Conservation (phyloP, 1,284 basidiomycete genomes). For the Schizophyllum commune region DNA sequence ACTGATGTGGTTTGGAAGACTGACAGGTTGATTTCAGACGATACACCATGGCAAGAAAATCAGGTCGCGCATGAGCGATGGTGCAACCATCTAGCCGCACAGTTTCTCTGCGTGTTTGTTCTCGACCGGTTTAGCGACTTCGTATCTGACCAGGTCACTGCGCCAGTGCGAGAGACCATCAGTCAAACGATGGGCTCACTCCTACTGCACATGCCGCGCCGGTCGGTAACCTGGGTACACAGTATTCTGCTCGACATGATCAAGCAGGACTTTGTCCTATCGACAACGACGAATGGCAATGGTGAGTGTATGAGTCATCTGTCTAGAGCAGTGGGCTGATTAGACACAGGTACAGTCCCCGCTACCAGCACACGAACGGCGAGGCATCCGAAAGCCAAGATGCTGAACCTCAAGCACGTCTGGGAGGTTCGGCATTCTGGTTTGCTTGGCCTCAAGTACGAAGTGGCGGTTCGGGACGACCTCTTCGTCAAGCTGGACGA, state of each 20-base stretch:
- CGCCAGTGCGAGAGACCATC: slow-evolving; percentile 94
- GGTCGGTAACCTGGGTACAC: slow-evolving; percentile 77
- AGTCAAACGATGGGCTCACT: slow-evolving; percentile 92
- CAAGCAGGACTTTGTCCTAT: slow-evolving; percentile 65
- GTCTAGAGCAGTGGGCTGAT: slow-evolving; percentile 20
- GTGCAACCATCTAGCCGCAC: slow-evolving; percentile 85
- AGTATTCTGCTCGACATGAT: slow-evolving; percentile 89
- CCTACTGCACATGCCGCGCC: slow-evolving; percentile 77
- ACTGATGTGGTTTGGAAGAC: not conserved
- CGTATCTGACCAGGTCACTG: slow-evolving; percentile 93
- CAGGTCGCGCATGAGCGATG: slow-evolving; percentile 68
- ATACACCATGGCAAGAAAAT: slow-evolving; percentile 48
- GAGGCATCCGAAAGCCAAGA: slow-evolving; percentile 23
- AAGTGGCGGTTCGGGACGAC: slow-evolving; percentile 89
- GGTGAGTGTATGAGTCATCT: slow-evolving; percentile 27
- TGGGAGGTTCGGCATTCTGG: slow-evolving; percentile 99
- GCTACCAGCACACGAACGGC: not conserved
- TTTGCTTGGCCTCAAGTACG: slow-evolving; percentile 93
- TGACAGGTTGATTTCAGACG: slow-evolving; percentile 29
- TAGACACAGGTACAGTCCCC: not conserved
- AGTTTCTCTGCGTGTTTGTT: slow-evolving; percentile 88
- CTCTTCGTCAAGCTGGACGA: slow-evolving; percentile 47
- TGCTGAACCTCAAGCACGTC: slow-evolving; percentile 54
- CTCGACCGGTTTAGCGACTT: slow-evolving; percentile 98
- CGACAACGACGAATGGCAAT: slow-evolving; percentile 20